A percentile compares a stretch with the other conserved stretches of the same genome.
Evolutionary conservation across 495 filamentous ascomycete genomes (phyloP).

Genomic region (Peziza echinospora): DNA sequence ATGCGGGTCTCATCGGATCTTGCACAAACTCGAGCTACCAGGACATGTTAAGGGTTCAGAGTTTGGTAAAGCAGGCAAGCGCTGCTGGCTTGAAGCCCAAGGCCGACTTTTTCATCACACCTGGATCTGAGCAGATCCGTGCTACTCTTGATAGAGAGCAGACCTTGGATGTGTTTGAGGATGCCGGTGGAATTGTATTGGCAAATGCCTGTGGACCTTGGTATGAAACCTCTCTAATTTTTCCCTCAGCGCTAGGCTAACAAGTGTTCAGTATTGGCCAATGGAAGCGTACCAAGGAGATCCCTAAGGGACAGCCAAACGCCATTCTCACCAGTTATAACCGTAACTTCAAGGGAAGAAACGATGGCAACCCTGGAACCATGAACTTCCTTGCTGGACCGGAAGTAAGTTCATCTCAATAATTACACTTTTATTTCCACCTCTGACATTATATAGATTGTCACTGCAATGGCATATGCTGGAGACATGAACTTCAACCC

Average conservation of each 20-base stretch:
- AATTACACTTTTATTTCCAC: not conserved
- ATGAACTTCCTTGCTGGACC: conserved; percentile 98
- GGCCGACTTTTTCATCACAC: conserved; percentile 83
- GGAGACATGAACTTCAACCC: conserved; percentile 93
- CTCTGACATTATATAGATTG: too few species aligned
- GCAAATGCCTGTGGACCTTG: conserved; percentile 93
- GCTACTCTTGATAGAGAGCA: conserved; percentile 74
- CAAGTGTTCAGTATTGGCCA: conserved; percentile 62
- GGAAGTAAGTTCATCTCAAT: conserved; percentile 29
- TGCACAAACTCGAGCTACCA: conserved; percentile 98
- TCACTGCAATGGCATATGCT: conserved; percentile 86
- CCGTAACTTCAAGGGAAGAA: conserved; percentile 91
- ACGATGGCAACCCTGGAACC: conserved; percentile 84
- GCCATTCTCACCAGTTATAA: conserved; percentile 96
- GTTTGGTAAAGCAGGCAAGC: conserved; percentile 72
- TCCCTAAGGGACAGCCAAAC: conserved; percentile 66
- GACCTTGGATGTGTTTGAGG: conserved; percentile 65
- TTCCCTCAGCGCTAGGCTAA: conserved; percentile 2
- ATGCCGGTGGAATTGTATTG: conserved; percentile 70
- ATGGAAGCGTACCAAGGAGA: conserved; percentile 78
- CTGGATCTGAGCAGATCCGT: conserved; percentile 88
- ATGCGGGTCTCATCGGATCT: conserved; percentile 83
- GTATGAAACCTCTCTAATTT: too few species aligned
- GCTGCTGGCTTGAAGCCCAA: conserved; percentile 73
- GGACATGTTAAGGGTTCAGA: conserved; percentile 88